A percentile compares a stretch with the other conserved stretches of the same genome.
These are phyloP conservation scores for Trifolium repens DNA, from an alignment of 306 rosid genomes.

Conservation along the genomic window DNA sequence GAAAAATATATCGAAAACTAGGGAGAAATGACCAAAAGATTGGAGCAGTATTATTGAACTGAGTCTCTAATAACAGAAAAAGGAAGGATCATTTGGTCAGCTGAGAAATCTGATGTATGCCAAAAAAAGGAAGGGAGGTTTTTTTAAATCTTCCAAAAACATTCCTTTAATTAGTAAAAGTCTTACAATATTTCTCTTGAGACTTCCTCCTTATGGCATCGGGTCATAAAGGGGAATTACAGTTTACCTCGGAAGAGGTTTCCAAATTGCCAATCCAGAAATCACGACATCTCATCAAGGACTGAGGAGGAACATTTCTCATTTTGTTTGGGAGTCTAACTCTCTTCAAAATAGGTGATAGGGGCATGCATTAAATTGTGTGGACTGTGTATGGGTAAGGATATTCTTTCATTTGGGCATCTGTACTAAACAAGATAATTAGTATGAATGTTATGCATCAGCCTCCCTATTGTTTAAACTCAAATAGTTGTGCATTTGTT, in stretches of 20 bases:
- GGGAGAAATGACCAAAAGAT: background rate
- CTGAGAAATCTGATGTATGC: background rate
- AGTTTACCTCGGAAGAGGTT: background rate
- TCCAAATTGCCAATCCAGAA: background rate
- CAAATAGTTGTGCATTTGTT: constrained; percentile 25
- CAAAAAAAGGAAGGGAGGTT: background rate
- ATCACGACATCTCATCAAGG: background rate
- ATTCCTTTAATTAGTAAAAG: background rate
- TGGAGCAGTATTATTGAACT: constrained; percentile 3
- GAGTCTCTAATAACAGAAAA: background rate
- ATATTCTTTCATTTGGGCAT: constrained; percentile 25
- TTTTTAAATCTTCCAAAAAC: background rate
- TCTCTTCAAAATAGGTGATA: background rate
- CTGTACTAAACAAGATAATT: constrained; percentile 18
- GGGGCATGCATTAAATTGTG: background rate
- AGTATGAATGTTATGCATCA: constrained; percentile 16
- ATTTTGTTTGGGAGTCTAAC: constrained; percentile 5
- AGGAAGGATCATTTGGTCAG: constrained; percentile 2
- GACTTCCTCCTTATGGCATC: background rate
- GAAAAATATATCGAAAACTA: constrained; percentile 13
- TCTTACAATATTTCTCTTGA: background rate
- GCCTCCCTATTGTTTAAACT: constrained; percentile 10
- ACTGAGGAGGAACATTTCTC: background rate
- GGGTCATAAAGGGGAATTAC: background rate
- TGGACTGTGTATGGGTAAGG: background rate